A percentile compares a stretch with the other conserved stretches of the same genome.
These are phyloP conservation scores for Hawksworthiomyces lignivorus DNA, from an alignment of 2,329 filamentous ascomycete species.

Conservation along the genomic window DNA sequence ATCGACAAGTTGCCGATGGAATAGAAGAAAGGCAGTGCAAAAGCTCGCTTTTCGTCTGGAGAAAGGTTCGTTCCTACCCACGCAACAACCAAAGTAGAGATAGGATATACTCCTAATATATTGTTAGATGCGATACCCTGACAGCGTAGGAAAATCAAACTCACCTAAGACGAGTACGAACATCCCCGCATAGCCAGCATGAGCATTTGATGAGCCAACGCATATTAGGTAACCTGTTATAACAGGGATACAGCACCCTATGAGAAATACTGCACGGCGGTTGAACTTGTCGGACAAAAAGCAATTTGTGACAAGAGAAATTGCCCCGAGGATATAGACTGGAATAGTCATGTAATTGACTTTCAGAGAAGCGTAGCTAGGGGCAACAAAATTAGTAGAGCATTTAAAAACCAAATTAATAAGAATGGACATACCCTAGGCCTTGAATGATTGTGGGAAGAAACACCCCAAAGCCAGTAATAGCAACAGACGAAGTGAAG, in stretches of 20 bases:
- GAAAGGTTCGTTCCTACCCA: slow-evolving; percentile 10
- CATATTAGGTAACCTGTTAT: slow-evolving; percentile 8
- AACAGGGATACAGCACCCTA: slow-evolving; percentile 3
- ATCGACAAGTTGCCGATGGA: slow-evolving; percentile 8
- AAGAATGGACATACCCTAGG: not conserved
- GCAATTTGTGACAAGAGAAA: slow-evolving; percentile 10
- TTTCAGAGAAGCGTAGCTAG: slow-evolving; percentile 9
- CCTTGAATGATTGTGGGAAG: slow-evolving; percentile 7
- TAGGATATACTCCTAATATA: slow-evolving; percentile 6
- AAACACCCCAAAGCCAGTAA: slow-evolving; percentile 8
- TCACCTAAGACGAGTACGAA: slow-evolving; percentile 4
- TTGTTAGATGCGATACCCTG: too few species aligned
- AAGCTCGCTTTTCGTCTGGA: slow-evolving; percentile 9
- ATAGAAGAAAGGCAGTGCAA: slow-evolving; percentile 9
- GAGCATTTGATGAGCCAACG: slow-evolving; percentile 6
- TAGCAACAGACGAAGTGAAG: slow-evolving; percentile 9
- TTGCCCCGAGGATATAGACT: slow-evolving; percentile 13
- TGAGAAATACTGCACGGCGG: slow-evolving; percentile 5
- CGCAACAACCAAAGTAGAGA: slow-evolving; percentile 6
- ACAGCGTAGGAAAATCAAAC: too few species aligned
- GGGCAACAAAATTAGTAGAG: too few species aligned
- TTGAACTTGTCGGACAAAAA: slow-evolving; percentile 7
- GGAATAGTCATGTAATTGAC: slow-evolving; percentile 17
- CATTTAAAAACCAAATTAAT: too few species aligned
- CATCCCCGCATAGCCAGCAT: slow-evolving; percentile 9